phyloP scores from a whole-genome alignment of 1,284 basidiomycete genomes.

The Naganishia liquefaciens region DNA sequence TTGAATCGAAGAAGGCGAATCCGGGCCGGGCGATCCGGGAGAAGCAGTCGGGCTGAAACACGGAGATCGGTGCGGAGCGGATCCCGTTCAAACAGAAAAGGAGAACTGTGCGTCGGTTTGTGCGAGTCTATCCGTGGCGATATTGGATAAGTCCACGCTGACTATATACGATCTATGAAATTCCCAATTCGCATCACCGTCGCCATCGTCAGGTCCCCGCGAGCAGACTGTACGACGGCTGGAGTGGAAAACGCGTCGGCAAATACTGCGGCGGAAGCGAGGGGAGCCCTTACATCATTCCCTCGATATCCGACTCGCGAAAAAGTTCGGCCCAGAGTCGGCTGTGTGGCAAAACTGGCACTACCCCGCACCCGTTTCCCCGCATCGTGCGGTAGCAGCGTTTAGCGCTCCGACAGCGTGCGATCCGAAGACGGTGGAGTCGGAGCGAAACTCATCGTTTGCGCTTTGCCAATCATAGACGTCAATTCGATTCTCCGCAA shows the following conservation, averaged over 20 bases:
- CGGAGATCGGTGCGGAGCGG: constrained; percentile 28
- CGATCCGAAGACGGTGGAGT: background rate
- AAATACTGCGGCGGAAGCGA: constrained; percentile 21
- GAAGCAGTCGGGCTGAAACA: constrained; percentile 19
- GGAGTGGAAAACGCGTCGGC: constrained; percentile 1
- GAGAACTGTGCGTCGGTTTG: background rate
- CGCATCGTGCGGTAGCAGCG: background rate
- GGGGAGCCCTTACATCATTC: constrained; percentile 18
- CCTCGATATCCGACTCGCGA: background rate
- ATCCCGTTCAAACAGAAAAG: background rate
- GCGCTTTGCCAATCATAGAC: background rate
- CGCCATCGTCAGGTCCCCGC: too few species aligned
- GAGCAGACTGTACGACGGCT: background rate
- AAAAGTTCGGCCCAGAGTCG: constrained; percentile 20
- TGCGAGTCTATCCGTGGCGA: constrained; percentile 13
- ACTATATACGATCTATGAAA: background rate
- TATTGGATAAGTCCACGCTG: background rate
- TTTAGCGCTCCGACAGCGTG: constrained; percentile 3
- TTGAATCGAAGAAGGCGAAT: constrained; percentile 16
- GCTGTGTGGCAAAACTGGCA: constrained; percentile 20
- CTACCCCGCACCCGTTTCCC: constrained; percentile 17
- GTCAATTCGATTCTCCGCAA: background rate
- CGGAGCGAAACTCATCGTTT: background rate
- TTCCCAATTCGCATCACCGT: background rate
- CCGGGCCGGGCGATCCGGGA: constrained; percentile 29